Conservation (phyloP, 495 filamentous ascomycete genomes). For the Terfezia claveryi region DNA sequence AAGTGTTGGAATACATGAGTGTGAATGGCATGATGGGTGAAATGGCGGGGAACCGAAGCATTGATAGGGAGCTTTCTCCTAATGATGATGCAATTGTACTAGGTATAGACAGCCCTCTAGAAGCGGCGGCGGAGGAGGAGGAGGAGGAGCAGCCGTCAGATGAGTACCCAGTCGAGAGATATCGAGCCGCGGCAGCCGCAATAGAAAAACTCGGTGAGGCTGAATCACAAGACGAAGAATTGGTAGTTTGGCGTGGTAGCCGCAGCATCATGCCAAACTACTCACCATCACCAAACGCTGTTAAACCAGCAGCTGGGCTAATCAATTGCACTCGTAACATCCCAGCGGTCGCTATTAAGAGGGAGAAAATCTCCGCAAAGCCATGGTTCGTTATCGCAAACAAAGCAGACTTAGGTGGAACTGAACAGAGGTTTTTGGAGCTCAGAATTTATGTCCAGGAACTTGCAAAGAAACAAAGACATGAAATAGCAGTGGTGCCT, state of each 20-base stretch:
- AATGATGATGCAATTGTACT: neutral
- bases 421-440: constrained; percentile 61
- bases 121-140: constrained; percentile 1
- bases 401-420: constrained; percentile 67
- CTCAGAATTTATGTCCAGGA: constrained; percentile 22
- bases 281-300: constrained; percentile 1
- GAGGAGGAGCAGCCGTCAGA: constrained; percentile 1
- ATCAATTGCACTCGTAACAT: neutral
- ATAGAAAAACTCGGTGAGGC: neutral
- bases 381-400: constrained; percentile 96
- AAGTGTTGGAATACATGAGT: constrained; percentile 1
- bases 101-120: constrained; percentile 28
- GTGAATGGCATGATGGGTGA: constrained; percentile 11
- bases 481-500: constrained; percentile 38
- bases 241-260: constrained; percentile 4
- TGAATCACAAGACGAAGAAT: neutral
- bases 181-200: neutral
- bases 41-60: constrained; percentile 9
- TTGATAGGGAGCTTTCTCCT: neutral
- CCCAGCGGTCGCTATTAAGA: constrained; percentile 2
- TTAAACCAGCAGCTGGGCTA: constrained; percentile 1
- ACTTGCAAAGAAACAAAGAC: constrained; percentile 41
- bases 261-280: constrained; percentile 4
- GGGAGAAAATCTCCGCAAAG: constrained; percentile 30
- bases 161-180: neutral